These are phyloP conservation scores for Penicillium aurantiogriseum DNA, from an alignment of 2,329 filamentous ascomycete genomes.

Conservation along the genomic window DNA sequence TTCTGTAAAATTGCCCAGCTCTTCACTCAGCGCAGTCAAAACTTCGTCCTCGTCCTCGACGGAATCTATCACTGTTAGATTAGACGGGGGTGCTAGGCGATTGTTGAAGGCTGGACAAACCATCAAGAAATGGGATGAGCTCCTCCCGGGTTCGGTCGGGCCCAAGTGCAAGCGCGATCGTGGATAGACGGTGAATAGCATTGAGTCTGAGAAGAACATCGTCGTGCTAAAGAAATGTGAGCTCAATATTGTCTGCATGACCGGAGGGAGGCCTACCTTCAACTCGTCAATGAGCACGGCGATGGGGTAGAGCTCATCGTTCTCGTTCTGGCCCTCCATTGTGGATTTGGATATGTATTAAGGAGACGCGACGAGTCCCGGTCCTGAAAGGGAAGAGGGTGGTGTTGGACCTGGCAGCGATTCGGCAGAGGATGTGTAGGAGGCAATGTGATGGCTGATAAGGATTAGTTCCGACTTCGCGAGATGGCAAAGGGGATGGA, in stretches of 20 bases:
- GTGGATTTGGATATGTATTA: slow-evolving; percentile 44
- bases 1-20: slow-evolving; percentile 94
- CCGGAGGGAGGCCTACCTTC: slow-evolving; percentile 62
- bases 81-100: slow-evolving; percentile 19
- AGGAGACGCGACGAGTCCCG: slow-evolving; percentile 30
- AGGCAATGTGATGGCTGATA: slow-evolving; percentile 7
- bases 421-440: slow-evolving; percentile 2
- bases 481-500: slow-evolving; percentile 29
- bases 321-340: slow-evolving; percentile 91
- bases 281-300: slow-evolving; percentile 99
- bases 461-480: slow-evolving; percentile 19
- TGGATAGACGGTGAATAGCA: slow-evolving; percentile 96
- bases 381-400: slow-evolving; percentile 30
- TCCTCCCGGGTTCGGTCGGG: slow-evolving; percentile 96
- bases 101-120: slow-evolving; percentile 57
- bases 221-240: slow-evolving; percentile 69
- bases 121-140: slow-evolving; percentile 97
- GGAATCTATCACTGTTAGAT: slow-evolving; percentile 66
- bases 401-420: slow-evolving; percentile 16
- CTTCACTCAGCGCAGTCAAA: slow-evolving; percentile 91
- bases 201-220: slow-evolving; percentile 97
- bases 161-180: slow-evolving; percentile 93
- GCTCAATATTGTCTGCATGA: slow-evolving; percentile 9
- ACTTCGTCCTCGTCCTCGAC: slow-evolving; percentile 99
- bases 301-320: slow-evolving; percentile 99